A percentile compares a stretch with the other conserved stretches of the same genome.
These are phyloP conservation scores for Ploettnerulaceae sp. DNA, from an alignment of 2,329 filamentous ascomycete genomes.

Conservation along the genomic window DNA sequence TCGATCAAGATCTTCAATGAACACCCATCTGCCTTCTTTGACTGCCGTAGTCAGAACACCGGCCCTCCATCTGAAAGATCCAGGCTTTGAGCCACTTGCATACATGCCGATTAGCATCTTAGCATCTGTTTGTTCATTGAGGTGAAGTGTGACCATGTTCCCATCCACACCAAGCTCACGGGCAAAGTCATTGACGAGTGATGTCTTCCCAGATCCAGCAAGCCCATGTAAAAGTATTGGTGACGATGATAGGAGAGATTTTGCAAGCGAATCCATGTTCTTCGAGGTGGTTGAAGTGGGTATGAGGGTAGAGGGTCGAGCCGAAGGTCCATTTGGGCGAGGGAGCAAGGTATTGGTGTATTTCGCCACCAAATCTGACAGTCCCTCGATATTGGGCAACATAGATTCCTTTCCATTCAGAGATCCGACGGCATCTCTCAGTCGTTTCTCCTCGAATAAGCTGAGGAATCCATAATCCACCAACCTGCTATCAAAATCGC, in stretches of 20 bases:
- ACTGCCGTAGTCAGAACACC: conserved; percentile 93
- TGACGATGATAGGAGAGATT: conserved; percentile 58
- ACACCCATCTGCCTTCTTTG: conserved; percentile 88
- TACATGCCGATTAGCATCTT: conserved; percentile 96
- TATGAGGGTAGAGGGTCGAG: conserved; percentile 51
- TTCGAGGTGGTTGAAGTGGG: conserved; percentile 65
- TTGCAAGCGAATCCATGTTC: conserved; percentile 68
- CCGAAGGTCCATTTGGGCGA: conserved; percentile 47
- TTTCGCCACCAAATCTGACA: conserved; percentile 58
- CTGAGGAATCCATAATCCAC: conserved; percentile 76
- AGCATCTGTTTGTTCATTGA: conserved; percentile 97
- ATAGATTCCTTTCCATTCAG: not conserved
- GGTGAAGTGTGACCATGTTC: conserved; percentile 85
- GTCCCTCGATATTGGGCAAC: conserved; percentile 33
- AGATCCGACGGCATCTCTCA: conserved; percentile 21
- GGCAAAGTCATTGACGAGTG: conserved; percentile 76
- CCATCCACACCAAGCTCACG: conserved; percentile 72
- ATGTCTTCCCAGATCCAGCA: conserved; percentile 87
- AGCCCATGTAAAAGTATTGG: conserved; percentile 79
- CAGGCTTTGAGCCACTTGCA: conserved; percentile 79
- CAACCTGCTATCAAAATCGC: conserved; percentile 66
- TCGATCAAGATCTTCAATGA: conserved; percentile 94
- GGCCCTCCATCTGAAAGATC: conserved; percentile 86
- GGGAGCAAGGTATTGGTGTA: conserved; percentile 67
- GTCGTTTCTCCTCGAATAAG: conserved; percentile 47